Percentiles rank a stretch among this genome's conserved stretches.
These are phyloP conservation scores for Backusella tarrabulga DNA, from an alignment of 192 early-diverging fungal genomes.

Conservation along the genomic window DNA sequence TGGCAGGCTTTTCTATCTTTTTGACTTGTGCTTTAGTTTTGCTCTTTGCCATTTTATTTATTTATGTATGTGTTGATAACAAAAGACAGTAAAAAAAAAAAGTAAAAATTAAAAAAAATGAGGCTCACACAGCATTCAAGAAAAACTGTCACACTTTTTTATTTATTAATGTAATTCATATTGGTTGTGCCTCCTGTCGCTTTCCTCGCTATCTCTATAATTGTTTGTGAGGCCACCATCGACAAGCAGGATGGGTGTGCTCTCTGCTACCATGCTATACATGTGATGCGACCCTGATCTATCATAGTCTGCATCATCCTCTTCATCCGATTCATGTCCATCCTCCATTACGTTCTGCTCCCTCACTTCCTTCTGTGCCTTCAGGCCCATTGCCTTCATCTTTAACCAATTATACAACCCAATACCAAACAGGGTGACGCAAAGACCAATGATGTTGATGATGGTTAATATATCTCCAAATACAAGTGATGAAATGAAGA, in stretches of 20 bases:
- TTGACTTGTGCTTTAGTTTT: not conserved
- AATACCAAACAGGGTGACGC: slow-evolving; percentile 83
- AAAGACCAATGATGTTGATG: slow-evolving; percentile 72
- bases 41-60: slow-evolving; percentile 6
- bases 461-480: slow-evolving; percentile 84
- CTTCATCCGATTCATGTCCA: not conserved
- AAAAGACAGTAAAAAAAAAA: not conserved
- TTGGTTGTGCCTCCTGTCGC: slow-evolving; percentile 5
- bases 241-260: slow-evolving; percentile 35
- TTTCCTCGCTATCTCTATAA: slow-evolving; percentile 21
- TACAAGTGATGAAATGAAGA: slow-evolving; percentile 65
- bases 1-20: not conserved
- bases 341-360: not conserved
- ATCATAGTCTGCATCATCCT: not conserved
- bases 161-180: not conserved
- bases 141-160: slow-evolving; percentile 5
- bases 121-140: not conserved
- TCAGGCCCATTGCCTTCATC: slow-evolving; percentile 36
- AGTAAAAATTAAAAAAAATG: slow-evolving; percentile 17
- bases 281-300: slow-evolving; percentile 10
- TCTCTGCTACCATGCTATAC: slow-evolving; percentile 33
- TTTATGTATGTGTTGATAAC: not conserved
- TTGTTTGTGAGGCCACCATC: slow-evolving; percentile 19
- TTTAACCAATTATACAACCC: slow-evolving; percentile 73
- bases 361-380: not conserved